Evolutionary conservation across 768 basidiomycete species (phyloP), one percentile per base, ranked within the genome.

Genomic region (Boletus rubroflammeus): DNA sequence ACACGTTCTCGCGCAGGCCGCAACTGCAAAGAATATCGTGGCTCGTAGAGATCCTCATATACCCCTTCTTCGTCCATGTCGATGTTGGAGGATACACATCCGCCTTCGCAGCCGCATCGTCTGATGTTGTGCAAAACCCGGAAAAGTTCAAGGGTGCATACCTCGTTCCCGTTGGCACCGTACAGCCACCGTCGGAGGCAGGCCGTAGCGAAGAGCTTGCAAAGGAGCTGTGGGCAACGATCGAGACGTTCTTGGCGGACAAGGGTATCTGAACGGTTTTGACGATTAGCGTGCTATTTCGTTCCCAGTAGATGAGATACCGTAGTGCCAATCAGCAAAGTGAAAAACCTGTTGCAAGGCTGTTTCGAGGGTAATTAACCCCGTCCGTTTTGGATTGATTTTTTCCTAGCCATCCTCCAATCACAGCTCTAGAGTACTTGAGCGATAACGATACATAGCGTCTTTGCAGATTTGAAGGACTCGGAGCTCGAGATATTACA

Each of bases 141-240:
- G 62, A 60, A 15, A 68, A 56, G 49, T 73, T 68, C 53, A 57
- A 59, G 39, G 69, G 73, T n/a, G 61, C 56, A 51, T 70, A 73
- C 48, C 44, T 73, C n/a, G 41, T 64, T 26, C 71, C 72, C 0
- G 57, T 65, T 0, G 66, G 58, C 7, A 54, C 17, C 1, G 35
- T 74, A 4, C 14, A 49, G 17, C 3, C 52, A 25, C 54, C 62
- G 3, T 55, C 49, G 7, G 53, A 47, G 13, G 48, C 35, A 3
- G 69, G 58, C 0, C 51, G 14, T 17, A 63, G 59, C 15, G 63
- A 69, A 44, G 59, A 49, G 23, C 58, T 72, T 43, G 55, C 63
- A 39, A 63, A 50, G 47, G 69, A 74, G 28, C 40, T 69, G 19
- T 73, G 69, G 62, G 57, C 56, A 3, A 53, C 61, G 15, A 67